Evolutionary conservation across 257 asterid genomes (phyloP).

Genomic region (Schizonepeta tenuifolia): DNA sequence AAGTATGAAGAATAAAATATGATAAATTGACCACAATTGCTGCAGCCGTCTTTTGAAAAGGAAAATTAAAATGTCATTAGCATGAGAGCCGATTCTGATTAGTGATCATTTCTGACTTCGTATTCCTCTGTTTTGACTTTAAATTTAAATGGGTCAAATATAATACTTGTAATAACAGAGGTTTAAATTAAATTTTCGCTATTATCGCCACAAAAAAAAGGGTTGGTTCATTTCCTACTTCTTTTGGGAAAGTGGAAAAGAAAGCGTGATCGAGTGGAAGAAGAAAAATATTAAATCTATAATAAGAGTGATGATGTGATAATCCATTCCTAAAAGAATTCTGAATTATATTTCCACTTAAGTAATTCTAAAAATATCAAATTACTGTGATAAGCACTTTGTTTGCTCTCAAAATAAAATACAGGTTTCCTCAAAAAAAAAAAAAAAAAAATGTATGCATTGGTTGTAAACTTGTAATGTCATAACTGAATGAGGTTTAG

Average conservation of each 20-base stretch:
- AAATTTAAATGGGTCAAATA: constrained; percentile 2
- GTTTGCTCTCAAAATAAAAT: background rate
- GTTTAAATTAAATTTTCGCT: background rate
- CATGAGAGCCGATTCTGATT: background rate
- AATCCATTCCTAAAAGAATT: background rate
- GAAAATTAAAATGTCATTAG: background rate
- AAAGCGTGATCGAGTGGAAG: background rate
- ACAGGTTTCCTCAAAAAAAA: no score
- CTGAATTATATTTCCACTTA: no score
- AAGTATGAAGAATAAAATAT: background rate
- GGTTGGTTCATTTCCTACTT: constrained; percentile 8
- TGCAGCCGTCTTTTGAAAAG: constrained; percentile 6
- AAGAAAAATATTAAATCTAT: background rate
- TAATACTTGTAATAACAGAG: background rate
- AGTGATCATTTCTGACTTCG: constrained; percentile 28
- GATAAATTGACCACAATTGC: constrained; percentile 20
- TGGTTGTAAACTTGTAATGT: no score
- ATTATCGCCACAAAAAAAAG: background rate
- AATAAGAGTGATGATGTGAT: background rate
- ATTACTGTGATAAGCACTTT: background rate
- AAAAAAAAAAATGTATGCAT: no score
- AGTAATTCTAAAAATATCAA: background rate
- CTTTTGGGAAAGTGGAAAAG: background rate
- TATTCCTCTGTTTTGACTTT: background rate
- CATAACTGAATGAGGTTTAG: no score